Conservation (phyloP, 345 rosid genomes). For the Alliaria petiolata region DNA sequence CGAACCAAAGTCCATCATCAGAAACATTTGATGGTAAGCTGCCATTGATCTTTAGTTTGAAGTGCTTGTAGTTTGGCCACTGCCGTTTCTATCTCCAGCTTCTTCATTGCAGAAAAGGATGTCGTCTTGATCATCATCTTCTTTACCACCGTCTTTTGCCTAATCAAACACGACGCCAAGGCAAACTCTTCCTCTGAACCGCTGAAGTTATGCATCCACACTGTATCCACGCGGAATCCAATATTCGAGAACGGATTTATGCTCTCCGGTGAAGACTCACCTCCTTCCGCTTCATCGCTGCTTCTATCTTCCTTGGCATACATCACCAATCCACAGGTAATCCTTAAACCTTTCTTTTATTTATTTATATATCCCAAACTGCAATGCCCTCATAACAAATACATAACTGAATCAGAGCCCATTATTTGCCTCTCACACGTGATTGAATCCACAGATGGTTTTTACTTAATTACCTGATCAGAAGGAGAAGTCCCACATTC, state of each 20-base stretch:
- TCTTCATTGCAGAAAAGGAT: slow-evolving; percentile 36
- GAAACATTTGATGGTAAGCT: background rate
- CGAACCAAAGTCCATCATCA: background rate
- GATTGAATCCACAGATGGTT: background rate
- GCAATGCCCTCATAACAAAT: slow-evolving; percentile 25
- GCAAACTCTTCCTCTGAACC: slow-evolving; percentile 4
- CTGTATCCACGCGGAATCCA: background rate
- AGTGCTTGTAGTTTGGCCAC: background rate
- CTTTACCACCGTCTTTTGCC: background rate
- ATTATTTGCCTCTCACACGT: background rate
- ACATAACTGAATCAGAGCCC: background rate
- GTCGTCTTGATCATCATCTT: slow-evolving; percentile 36
- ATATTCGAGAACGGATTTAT: background rate
- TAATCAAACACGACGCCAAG: background rate
- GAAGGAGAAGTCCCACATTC: slow-evolving; percentile 92
- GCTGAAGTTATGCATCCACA: slow-evolving; percentile 4
- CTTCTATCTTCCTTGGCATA: slow-evolving; percentile 55
- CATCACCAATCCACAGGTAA: slow-evolving; percentile 64
- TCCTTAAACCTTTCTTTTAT: slow-evolving; percentile 63
- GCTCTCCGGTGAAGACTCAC: background rate
- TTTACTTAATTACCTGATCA: slow-evolving; percentile 59
- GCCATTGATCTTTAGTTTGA: background rate
- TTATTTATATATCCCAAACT: slow-evolving; percentile 81
- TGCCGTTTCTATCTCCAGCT: background rate
- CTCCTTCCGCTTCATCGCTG: slow-evolving; percentile 37